Percentiles rank a stretch among this genome's conserved stretches.
phyloP scores from a whole-genome alignment of 805 yeast species.

The Danielia oregonensis region DNA sequence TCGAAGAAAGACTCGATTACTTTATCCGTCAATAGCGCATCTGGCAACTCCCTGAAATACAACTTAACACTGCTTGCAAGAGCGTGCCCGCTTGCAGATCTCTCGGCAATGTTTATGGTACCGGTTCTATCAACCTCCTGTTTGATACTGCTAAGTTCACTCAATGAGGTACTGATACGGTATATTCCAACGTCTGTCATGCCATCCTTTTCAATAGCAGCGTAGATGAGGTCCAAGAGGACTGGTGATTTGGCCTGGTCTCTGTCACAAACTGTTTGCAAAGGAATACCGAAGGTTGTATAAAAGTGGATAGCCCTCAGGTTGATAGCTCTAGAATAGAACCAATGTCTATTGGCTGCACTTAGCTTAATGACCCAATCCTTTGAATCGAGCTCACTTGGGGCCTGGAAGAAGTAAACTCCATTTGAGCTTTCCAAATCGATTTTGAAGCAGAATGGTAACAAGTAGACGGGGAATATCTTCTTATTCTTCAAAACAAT shows the following conservation, averaged over 20 bases:
- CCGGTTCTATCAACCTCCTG: slow-evolving; percentile 45
- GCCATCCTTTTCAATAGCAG: slow-evolving; percentile 82
- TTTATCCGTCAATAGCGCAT: slow-evolving; percentile 67
- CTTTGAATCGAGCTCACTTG: slow-evolving; percentile 54
- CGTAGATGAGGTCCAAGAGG: slow-evolving; percentile 61
- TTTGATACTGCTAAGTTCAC: slow-evolving; percentile 42
- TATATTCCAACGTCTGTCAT: slow-evolving; percentile 88
- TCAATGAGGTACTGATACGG: slow-evolving; percentile 57
- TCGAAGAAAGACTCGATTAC: slow-evolving; percentile 56
- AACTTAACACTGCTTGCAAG: slow-evolving; percentile 85
- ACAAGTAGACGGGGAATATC: slow-evolving; percentile 50
- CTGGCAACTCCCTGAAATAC: slow-evolving; percentile 82
- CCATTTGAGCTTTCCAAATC: slow-evolving; percentile 43
- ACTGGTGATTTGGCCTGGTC: slow-evolving; percentile 62
- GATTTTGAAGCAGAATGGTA: slow-evolving; percentile 47
- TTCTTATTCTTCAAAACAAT: slow-evolving; percentile 45
- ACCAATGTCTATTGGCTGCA: slow-evolving; percentile 55
- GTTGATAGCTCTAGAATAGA: slow-evolving; percentile 39
- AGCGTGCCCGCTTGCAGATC: slow-evolving; percentile 71
- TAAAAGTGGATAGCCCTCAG: slow-evolving; percentile 16
- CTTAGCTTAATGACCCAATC: slow-evolving; percentile 64
- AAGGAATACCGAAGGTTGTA: slow-evolving; percentile 81
- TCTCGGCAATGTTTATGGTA: slow-evolving; percentile 46
- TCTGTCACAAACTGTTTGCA: slow-evolving; percentile 68
- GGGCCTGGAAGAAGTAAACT: slow-evolving; percentile 66